A percentile compares a stretch with the other conserved stretches of the same genome.
These are phyloP conservation scores for Dactylellina parvicollis DNA, from an alignment of 2,329 filamentous ascomycete genomes.

Conservation along the genomic window DNA sequence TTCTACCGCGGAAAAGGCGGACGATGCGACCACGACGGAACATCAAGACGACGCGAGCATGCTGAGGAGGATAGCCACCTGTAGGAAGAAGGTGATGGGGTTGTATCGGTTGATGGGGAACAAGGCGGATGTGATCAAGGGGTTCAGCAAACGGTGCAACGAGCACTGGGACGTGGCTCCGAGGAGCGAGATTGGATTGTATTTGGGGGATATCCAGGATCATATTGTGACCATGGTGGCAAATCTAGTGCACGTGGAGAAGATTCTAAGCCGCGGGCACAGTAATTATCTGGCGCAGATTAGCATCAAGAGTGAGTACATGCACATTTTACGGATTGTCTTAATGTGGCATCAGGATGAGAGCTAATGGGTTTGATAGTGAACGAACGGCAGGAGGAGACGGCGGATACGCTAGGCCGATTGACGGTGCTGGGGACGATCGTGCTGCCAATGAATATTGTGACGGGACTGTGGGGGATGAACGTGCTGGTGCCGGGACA, in stretches of 20 bases:
- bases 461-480: constrained; percentile 88
- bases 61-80: constrained; percentile 84
- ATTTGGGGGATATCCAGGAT: constrained; percentile 96
- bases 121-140: constrained; percentile 97
- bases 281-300: constrained; percentile 96
- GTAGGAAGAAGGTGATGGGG: constrained; percentile 93
- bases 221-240: constrained; percentile 99
- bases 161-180: constrained; percentile 96
- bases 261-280: constrained; percentile 93
- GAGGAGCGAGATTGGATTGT: constrained; percentile 94
- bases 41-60: constrained; percentile 85
- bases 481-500: constrained; percentile 79
- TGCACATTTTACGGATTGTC: too few species aligned
- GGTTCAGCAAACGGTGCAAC: constrained; percentile 98
- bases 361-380: constrained; percentile 24
- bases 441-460: constrained; percentile 92
- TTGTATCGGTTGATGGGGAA: constrained; percentile 91
- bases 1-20: constrained; percentile 25
- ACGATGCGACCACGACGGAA: constrained; percentile 64
- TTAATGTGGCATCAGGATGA: too few species aligned
- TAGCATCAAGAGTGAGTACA: constrained; percentile 82
- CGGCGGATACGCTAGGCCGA: constrained; percentile 80
- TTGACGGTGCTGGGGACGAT: constrained; percentile 94
- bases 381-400: constrained; percentile 52
- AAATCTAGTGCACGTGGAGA: constrained; percentile 93